phyloP scores from a whole-genome alignment of 495 filamentous ascomycete species.

The Penicillium cosmopolitanum region DNA sequence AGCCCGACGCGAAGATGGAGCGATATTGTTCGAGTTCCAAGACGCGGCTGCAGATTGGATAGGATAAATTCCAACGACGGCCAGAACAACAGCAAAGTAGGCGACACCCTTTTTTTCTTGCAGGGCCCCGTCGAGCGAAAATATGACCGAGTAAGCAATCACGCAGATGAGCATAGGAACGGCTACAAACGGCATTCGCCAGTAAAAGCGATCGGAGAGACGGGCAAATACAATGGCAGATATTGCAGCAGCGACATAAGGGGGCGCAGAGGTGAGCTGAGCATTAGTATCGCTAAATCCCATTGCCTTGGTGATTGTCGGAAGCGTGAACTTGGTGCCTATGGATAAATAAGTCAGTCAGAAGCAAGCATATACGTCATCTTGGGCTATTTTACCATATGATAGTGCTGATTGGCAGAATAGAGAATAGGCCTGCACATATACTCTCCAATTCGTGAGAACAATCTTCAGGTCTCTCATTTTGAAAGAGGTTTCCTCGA shows the following conservation, averaged over 20 bases:
- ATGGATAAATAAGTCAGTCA: background rate
- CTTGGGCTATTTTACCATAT: conserved; percentile 24
- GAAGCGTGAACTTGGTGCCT: conserved; percentile 39
- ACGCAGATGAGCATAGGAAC: conserved; percentile 29
- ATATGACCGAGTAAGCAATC: conserved; percentile 33
- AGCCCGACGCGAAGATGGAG: conserved; percentile 37
- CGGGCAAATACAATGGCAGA: conserved; percentile 34
- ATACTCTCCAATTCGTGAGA: conserved; percentile 31
- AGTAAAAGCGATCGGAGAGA: conserved; percentile 41
- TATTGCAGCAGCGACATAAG: conserved; percentile 38
- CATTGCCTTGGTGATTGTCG: conserved; percentile 36
- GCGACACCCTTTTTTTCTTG: conserved; percentile 30
- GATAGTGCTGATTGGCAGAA: conserved; percentile 31
- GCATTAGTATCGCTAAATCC: conserved; percentile 35
- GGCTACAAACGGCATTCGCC: conserved; percentile 45
- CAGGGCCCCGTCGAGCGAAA: conserved; percentile 31
- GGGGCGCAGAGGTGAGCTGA: conserved; percentile 36
- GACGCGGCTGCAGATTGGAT: conserved; percentile 36
- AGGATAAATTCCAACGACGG: conserved; percentile 43
- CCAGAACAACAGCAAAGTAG: conserved; percentile 43
- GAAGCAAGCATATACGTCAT: background rate
- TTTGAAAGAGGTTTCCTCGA: conserved; percentile 19
- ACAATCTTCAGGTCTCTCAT: conserved; percentile 27
- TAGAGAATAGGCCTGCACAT: conserved; percentile 34
- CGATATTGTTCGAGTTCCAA: conserved; percentile 45